These are phyloP conservation scores for Globisporangium okanoganense DNA, from an alignment of 352 stramenopile species.

Conservation along the genomic window DNA sequence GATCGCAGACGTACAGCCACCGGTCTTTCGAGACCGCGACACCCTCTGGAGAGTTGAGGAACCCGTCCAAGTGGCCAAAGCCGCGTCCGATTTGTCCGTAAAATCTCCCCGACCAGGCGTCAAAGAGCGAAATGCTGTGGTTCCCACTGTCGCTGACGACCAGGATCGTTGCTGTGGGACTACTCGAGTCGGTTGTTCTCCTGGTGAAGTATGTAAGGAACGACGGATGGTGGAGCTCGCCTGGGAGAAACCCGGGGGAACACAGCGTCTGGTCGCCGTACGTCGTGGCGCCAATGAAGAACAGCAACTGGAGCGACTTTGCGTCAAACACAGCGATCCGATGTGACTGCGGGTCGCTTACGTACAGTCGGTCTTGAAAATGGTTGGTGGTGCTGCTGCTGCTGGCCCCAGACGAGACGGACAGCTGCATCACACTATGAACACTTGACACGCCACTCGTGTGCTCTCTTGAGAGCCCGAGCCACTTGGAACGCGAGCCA, in stretches of 20 bases:
- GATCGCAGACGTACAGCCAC: slow-evolving; percentile 53
- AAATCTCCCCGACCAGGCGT: slow-evolving; percentile 31
- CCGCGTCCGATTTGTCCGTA: slow-evolving; percentile 35
- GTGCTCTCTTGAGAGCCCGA: slow-evolving; percentile 17
- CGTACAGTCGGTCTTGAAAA: slow-evolving; percentile 21
- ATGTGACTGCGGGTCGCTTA: slow-evolving; percentile 55
- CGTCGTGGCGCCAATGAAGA: slow-evolving; percentile 48
- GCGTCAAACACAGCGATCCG: slow-evolving; percentile 42
- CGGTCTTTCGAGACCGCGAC: slow-evolving; percentile 38
- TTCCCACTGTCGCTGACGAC: slow-evolving; percentile 63
- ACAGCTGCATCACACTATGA: slow-evolving; percentile 25
- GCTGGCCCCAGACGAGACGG: not conserved
- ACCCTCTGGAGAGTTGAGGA: slow-evolving; percentile 54
- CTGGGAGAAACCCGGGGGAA: slow-evolving; percentile 41
- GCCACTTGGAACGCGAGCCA: slow-evolving; percentile 40
- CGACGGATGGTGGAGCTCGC: slow-evolving; percentile 48
- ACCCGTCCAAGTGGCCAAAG: slow-evolving; percentile 49
- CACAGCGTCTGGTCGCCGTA: slow-evolving; percentile 50
- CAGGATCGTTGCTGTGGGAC: slow-evolving; percentile 9
- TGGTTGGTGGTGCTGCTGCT: not conserved
- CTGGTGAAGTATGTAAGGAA: slow-evolving; percentile 26
- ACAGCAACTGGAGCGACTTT: slow-evolving; percentile 17
- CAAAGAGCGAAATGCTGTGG: slow-evolving; percentile 54
- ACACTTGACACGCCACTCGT: slow-evolving; percentile 23
- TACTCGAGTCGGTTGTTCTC: not conserved